phyloP scores from a whole-genome alignment of 2,329 filamentous ascomycete species.

The Aspergillus thermomutatus region DNA sequence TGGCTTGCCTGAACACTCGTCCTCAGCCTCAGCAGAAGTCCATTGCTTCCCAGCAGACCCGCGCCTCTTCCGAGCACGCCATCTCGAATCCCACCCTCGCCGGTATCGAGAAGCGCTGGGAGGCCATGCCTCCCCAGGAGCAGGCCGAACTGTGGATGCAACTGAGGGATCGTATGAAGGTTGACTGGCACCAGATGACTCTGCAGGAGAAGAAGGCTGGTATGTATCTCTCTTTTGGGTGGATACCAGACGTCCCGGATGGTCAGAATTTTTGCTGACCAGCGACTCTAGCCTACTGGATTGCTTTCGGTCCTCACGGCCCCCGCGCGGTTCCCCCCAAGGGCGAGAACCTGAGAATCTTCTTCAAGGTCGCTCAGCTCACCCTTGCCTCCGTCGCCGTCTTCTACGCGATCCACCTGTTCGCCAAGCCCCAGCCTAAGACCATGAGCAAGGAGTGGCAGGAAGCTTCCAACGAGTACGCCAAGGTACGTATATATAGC shows the following conservation, averaged over 20 bases:
- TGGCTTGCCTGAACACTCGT: slow-evolving; percentile 37
- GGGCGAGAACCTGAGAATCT: slow-evolving; percentile 77
- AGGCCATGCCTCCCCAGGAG: slow-evolving; percentile 95
- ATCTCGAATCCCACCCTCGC: slow-evolving; percentile 97
- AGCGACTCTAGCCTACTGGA: slow-evolving; percentile 78
- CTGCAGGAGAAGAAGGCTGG: slow-evolving; percentile 98
- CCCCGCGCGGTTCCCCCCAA: slow-evolving; percentile 80
- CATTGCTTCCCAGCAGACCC: slow-evolving; percentile 49
- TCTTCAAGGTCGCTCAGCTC: slow-evolving; percentile 68
- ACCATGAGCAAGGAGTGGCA: slow-evolving; percentile 98
- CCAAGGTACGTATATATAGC: slow-evolving; percentile 64
- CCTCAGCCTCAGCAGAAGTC: slow-evolving; percentile 31
- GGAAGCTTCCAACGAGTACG: slow-evolving; percentile 89
- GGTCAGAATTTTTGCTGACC: slow-evolving; percentile 23
- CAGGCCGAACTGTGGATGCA: slow-evolving; percentile 99
- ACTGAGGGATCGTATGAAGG: slow-evolving; percentile 97
- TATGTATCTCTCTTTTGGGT: slow-evolving; percentile 54
- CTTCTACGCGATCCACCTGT: slow-evolving; percentile 69
- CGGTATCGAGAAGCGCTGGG: slow-evolving; percentile 99
- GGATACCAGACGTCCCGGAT: background rate
- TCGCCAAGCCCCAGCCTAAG: slow-evolving; percentile 68
- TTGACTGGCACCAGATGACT: slow-evolving; percentile 92
- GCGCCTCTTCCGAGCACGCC: slow-evolving; percentile 71
- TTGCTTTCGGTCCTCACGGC: slow-evolving; percentile 94
- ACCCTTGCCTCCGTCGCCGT: slow-evolving; percentile 64